Evolutionary conservation across 495 filamentous ascomycete genomes (phyloP).

Genomic region (Hypoxylon cercidicola): DNA sequence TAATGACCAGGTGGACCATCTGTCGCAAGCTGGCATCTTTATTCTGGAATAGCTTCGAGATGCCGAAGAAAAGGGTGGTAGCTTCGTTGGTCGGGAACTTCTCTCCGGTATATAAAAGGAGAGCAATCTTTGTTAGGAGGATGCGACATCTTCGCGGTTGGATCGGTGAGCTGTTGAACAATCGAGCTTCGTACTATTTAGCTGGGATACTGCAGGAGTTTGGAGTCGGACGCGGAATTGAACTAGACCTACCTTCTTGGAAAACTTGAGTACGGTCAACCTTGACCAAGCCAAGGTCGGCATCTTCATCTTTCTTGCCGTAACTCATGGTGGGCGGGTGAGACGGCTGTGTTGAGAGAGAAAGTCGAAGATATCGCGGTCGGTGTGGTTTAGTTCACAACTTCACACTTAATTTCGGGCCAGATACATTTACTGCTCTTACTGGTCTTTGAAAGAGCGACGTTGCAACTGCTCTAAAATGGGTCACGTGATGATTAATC

Average conservation of each 20-base stretch:
- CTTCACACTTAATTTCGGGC: slow-evolving; percentile 41
- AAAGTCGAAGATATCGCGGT: slow-evolving; percentile 45
- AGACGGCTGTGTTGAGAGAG: slow-evolving; percentile 38
- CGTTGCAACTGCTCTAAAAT: slow-evolving; percentile 43
- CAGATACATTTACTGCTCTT: slow-evolving; percentile 34
- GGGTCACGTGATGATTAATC: slow-evolving; percentile 34
- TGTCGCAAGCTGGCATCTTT: slow-evolving; percentile 97
- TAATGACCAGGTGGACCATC: slow-evolving; percentile 98
- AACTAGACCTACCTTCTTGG: slow-evolving; percentile 85
- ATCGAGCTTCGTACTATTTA: slow-evolving; percentile 72
- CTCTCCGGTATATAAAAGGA: slow-evolving; percentile 96
- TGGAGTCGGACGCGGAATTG: slow-evolving; percentile 21
- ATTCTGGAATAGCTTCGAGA: slow-evolving; percentile 99
- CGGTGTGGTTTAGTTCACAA: slow-evolving; percentile 26
- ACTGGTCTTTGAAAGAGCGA: slow-evolving; percentile 46
- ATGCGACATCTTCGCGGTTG: slow-evolving; percentile 94
- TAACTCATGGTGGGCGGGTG: slow-evolving; percentile 80
- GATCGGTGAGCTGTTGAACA: slow-evolving; percentile 97
- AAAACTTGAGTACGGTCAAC: slow-evolving; percentile 98
- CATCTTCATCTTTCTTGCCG: slow-evolving; percentile 99
- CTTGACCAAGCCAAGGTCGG: slow-evolving; percentile 89
- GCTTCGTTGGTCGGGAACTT: slow-evolving; percentile 97
- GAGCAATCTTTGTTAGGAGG: slow-evolving; percentile 95
- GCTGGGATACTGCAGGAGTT: slow-evolving; percentile 17
- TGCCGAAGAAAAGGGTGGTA: slow-evolving; percentile 98